phyloP scores from a whole-genome alignment of 169 alveolate species.

The Babesia sp. region DNA sequence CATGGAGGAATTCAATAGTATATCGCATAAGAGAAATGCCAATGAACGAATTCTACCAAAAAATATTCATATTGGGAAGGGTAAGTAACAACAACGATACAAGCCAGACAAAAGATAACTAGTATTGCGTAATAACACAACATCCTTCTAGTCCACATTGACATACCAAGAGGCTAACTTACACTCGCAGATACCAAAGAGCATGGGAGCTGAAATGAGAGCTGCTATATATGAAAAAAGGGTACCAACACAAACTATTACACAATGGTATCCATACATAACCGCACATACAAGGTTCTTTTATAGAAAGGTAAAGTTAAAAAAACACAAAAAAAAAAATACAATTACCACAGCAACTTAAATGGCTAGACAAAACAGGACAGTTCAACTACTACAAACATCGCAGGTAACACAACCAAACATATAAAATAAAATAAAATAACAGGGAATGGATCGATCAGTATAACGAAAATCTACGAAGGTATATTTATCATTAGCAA shows the following conservation, averaged over 20 bases:
- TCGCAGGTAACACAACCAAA: constrained; percentile 45
- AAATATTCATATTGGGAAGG: constrained; percentile 74
- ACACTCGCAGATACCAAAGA: constrained; percentile 67
- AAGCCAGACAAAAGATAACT: not conserved
- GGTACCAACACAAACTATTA: constrained; percentile 62
- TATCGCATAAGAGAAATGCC: constrained; percentile 79
- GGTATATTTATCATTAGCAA: constrained; percentile 9
- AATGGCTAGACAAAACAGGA: constrained; percentile 53
- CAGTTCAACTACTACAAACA: constrained; percentile 69
- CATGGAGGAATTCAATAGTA: constrained; percentile 73
- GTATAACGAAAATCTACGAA: constrained; percentile 51
- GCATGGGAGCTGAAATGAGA: constrained; percentile 76
- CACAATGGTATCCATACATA: constrained; percentile 80
- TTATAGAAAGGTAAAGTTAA: constrained; percentile 62
- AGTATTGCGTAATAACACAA: not conserved
- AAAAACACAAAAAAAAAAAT: no score
- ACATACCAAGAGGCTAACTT: no score
- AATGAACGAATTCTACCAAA: constrained; percentile 79
- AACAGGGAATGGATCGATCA: constrained; percentile 65
- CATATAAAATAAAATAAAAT: not conserved
- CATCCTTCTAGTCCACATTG: not conserved
- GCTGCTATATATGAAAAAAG: constrained; percentile 69
- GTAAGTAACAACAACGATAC: constrained; percentile 50
- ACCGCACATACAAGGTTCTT: constrained; percentile 73
- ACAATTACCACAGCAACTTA: constrained; percentile 47